Percentiles rank a stretch among this genome's conserved stretches.
Evolutionary conservation across 345 rosid genomes (phyloP).

Genomic region (Trapa bicornis): DNA sequence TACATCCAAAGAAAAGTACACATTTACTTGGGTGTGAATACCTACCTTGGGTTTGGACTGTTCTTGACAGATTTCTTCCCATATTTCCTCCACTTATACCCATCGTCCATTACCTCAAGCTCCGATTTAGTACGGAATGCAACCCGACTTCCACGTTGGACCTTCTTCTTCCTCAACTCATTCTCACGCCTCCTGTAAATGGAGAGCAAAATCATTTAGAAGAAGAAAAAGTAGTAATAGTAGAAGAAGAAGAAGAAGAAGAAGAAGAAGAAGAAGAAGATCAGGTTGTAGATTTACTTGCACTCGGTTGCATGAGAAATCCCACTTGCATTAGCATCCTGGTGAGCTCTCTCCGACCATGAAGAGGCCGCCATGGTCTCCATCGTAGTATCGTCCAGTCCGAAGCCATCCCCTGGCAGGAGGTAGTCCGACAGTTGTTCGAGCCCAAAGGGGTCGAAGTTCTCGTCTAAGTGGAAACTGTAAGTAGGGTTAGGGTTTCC

Average conservation of each 20-base stretch:
- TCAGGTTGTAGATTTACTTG: conserved; percentile 19
- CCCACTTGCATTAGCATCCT: conserved; percentile 16
- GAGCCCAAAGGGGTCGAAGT: conserved; percentile 15
- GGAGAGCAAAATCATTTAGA: background rate
- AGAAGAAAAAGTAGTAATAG: background rate
- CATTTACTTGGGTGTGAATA: background rate
- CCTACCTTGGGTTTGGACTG: conserved; percentile 77
- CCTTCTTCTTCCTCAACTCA: conserved; percentile 25
- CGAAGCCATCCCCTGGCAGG: conserved; percentile 16
- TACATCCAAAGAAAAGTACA: no score
- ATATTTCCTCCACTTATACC: conserved; percentile 87
- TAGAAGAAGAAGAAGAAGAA: background rate
- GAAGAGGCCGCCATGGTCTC: conserved; percentile 22
- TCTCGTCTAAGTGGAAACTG: background rate
- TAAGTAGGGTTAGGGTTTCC: conserved; percentile 37
- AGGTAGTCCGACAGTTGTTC: conserved; percentile 33
- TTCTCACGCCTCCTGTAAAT: background rate
- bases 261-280: background rate
- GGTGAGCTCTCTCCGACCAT: conserved; percentile 13
- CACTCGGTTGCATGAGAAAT: conserved; percentile 13
- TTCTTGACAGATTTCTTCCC: conserved; percentile 87
- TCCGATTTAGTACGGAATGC: conserved; percentile 80
- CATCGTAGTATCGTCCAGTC: conserved; percentile 18
- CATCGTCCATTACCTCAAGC: conserved; percentile 81
- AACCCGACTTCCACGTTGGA: conserved; percentile 33